A percentile compares a stretch with the other conserved stretches of the same genome.
phyloP scores from a whole-genome alignment of 2,329 filamentous ascomycete genomes.

The Purpureocillium takamizusanense region DNA sequence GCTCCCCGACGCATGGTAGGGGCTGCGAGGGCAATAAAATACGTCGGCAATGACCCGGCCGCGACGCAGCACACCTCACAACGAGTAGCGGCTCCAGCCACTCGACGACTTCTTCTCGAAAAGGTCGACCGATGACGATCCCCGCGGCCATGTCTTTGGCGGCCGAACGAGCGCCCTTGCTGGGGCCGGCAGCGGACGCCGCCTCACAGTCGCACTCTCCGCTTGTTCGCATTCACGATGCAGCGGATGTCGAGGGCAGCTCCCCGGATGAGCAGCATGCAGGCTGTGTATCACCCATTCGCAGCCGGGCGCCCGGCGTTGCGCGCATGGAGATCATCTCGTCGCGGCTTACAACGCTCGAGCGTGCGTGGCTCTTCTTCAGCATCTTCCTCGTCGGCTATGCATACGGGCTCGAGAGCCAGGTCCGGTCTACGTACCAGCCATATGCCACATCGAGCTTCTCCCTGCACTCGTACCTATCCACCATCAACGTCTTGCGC shows the following conservation, averaged over 20 bases:
- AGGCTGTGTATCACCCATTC: neutral
- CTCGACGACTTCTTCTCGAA: too few species aligned
- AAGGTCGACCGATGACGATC: too few species aligned
- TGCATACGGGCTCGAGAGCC: constrained; percentile 48
- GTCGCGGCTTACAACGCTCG: constrained; percentile 30
- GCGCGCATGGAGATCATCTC: constrained; percentile 41
- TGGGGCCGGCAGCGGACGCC: neutral
- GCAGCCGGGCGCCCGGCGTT: constrained; percentile 30
- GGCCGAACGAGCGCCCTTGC: constrained; percentile 1
- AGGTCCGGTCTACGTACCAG: constrained; percentile 42
- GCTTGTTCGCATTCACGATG: too few species aligned
- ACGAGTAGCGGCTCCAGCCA: neutral
- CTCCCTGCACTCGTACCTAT: constrained; percentile 42
- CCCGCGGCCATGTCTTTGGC: neutral
- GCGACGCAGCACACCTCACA: neutral
- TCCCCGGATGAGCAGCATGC: neutral
- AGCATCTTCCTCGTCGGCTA: constrained; percentile 52
- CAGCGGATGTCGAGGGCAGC: neutral
- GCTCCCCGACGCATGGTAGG: too few species aligned
- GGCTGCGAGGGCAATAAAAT: too few species aligned
- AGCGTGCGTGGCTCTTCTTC: constrained; percentile 43
- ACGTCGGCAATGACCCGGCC: too few species aligned
- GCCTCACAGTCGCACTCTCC: too few species aligned
- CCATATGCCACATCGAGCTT: constrained; percentile 45
- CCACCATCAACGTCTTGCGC: constrained; percentile 49